Evolutionary conservation across 352 stramenopile genomes (phyloP).

Genomic region (Globisporangium barbulae): DNA sequence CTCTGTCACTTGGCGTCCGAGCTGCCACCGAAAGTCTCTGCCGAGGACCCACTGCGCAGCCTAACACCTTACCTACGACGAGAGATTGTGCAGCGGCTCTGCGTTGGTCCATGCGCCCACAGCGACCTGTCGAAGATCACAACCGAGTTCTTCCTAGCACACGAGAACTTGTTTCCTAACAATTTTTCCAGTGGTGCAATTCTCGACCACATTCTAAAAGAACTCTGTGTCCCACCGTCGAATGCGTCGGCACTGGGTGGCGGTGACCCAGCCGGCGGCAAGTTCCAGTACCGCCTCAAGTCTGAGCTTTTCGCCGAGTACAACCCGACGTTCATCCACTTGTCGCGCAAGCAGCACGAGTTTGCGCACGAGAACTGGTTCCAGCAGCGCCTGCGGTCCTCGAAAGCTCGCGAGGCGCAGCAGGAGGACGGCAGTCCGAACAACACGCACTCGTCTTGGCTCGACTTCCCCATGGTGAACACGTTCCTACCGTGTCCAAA

Average conservation of each 20-base stretch:
- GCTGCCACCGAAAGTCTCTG: constrained; percentile 55
- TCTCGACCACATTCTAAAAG: constrained; percentile 77
- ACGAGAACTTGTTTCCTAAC: constrained; percentile 69
- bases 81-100: constrained; percentile 80
- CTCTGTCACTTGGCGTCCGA: constrained; percentile 77
- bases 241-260: constrained; percentile 22
- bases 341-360: constrained; percentile 86
- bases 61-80: constrained; percentile 68
- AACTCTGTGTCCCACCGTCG: constrained; percentile 46
- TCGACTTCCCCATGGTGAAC: constrained; percentile 83
- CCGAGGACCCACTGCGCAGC: constrained; percentile 46
- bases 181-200: constrained; percentile 67
- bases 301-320: constrained; percentile 82
- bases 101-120: constrained; percentile 75
- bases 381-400: constrained; percentile 65
- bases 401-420: constrained; percentile 65
- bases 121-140: constrained; percentile 84
- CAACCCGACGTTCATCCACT: constrained; percentile 81
- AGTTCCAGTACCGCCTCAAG: constrained; percentile 82
- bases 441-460: constrained; percentile 72
- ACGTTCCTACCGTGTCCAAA: constrained; percentile 67
- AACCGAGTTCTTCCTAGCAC: constrained; percentile 75
- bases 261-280: constrained; percentile 38
- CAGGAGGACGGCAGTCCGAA: constrained; percentile 50
- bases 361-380: constrained; percentile 87